Evolutionary conservation across 805 yeast species (phyloP).

Genomic region (Candida caryicola): DNA sequence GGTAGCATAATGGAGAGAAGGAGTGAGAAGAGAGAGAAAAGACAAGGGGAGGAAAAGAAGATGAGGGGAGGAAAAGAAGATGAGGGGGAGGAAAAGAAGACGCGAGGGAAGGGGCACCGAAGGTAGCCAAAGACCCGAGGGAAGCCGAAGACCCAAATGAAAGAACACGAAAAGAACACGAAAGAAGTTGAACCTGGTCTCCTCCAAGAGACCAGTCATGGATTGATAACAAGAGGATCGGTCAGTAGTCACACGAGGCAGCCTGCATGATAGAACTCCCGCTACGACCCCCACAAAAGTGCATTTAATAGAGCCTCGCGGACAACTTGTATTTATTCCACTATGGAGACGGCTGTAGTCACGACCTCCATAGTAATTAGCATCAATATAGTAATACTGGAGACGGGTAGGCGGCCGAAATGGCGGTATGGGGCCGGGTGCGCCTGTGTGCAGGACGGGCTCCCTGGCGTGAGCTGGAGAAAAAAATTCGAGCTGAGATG

Average conservation of each 20-base stretch:
- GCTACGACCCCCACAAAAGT: too few species aligned
- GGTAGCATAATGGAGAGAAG: too few species aligned
- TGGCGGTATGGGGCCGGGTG: not conserved
- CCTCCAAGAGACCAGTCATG: too few species aligned
- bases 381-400: not conserved
- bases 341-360: too few species aligned
- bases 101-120: not conserved
- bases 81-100: not conserved
- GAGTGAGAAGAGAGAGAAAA: too few species aligned
- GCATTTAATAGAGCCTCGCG: not conserved
- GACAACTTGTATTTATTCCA: not conserved
- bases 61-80: not conserved
- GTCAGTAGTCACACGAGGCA: too few species aligned
- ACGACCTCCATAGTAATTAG: not conserved
- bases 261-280: too few species aligned
- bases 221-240: too few species aligned
- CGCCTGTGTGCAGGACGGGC: not conserved
- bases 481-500: conserved; percentile 6
- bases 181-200: not conserved
- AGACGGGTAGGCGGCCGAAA: not conserved
- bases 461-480: not conserved
- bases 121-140: too few species aligned
- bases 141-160: too few species aligned
- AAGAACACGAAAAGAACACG: too few species aligned
- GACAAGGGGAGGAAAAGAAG: not conserved